Base-by-base conservation (phyloP, 352 stramenopile species). In the Pythium scleroteichum region DNA sequence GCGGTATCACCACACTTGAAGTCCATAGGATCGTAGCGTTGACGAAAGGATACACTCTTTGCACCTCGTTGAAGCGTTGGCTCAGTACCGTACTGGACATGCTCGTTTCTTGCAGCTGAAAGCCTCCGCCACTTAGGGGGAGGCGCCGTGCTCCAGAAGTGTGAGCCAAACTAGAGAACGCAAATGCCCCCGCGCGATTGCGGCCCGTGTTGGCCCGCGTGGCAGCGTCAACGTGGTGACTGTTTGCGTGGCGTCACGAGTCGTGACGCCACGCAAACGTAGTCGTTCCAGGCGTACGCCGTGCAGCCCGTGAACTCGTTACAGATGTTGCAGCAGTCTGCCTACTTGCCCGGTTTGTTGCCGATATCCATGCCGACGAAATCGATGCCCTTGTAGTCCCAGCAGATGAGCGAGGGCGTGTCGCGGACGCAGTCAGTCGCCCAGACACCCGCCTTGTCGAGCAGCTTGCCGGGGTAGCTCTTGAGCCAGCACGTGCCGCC, bases 221-320 rank as follows among this genome's bases (percentile, higher is more conserved):
- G 29, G 29, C 29, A 10, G 29, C 29, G 29, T 35, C 29, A 35
- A 35, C 29, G 10, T 35, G 29, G 29, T n/a, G 29, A 5, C 29
- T 35, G 29, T 35, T 35, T 35, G 29, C 29, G 5, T 35, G 29
- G 29, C 29, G 10, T 35, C 29, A 35, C 29, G 29, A n/a, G n/a
- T n/a, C n/a, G n/a, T n/a, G n/a, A n/a, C n/a, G n/a, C n/a, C n/a
- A n/a, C n/a, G n/a, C n/a, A n/a, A n/a, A n/a, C n/a, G 68, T 71
- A 68, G 52, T 74, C 71, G 20, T 46, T 80, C 79, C 79, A 88
- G 0, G 75, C 71, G 54, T 82, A 89, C 1, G 64, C 71, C 35
- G 72, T 72, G 59, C 79, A 89, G 4, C 71, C 65, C 0, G 80
- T 85, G 32, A 82, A 69, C 59, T 57, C 50, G 8, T 54, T 51